Conservation (phyloP, 192 early-diverging fungal genomes). For the Phlyctochytrium arcticum region DNA sequence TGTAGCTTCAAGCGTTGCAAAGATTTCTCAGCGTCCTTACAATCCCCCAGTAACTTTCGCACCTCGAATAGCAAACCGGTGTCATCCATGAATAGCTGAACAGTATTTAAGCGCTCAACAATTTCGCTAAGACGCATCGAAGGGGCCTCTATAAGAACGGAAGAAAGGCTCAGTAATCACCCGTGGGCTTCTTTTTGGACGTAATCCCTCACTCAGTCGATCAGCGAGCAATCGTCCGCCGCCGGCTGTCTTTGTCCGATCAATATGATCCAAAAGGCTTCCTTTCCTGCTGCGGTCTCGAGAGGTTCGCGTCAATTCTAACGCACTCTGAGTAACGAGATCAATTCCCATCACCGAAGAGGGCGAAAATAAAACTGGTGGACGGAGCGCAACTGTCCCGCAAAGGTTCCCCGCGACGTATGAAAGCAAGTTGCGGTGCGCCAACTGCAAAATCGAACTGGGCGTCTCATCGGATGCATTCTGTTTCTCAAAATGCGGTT, state of each 20-base stretch:
- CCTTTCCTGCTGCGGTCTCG: slow-evolving; percentile 37
- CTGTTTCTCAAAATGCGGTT: background rate
- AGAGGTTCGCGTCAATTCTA: slow-evolving; percentile 69
- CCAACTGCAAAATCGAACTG: slow-evolving; percentile 28
- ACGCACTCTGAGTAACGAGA: slow-evolving; percentile 66
- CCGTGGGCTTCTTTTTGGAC: no score
- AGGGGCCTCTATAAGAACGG: slow-evolving; percentile 53
- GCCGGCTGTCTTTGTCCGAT: slow-evolving; percentile 74
- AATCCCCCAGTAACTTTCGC: slow-evolving; percentile 34
- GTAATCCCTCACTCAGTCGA: slow-evolving; percentile 51
- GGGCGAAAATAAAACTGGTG: slow-evolving; percentile 52
- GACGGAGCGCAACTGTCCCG: slow-evolving; percentile 55
- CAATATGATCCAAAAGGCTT: slow-evolving; percentile 67
- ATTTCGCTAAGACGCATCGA: slow-evolving; percentile 61
- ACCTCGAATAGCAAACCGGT: slow-evolving; percentile 52
- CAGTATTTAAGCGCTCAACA: slow-evolving; percentile 67
- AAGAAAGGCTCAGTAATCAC: no score
- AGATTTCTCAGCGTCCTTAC: slow-evolving; percentile 32
- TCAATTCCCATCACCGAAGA: slow-evolving; percentile 72
- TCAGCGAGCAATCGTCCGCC: slow-evolving; percentile 70
- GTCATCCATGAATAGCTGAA: slow-evolving; percentile 62
- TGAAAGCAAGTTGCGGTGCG: slow-evolving; percentile 56
- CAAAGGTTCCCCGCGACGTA: slow-evolving; percentile 76
- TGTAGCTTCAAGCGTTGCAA: slow-evolving; percentile 37
- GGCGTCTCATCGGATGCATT: background rate